phyloP scores from a whole-genome alignment of 495 filamentous ascomycete species.

The Aspergillus leporis region DNA sequence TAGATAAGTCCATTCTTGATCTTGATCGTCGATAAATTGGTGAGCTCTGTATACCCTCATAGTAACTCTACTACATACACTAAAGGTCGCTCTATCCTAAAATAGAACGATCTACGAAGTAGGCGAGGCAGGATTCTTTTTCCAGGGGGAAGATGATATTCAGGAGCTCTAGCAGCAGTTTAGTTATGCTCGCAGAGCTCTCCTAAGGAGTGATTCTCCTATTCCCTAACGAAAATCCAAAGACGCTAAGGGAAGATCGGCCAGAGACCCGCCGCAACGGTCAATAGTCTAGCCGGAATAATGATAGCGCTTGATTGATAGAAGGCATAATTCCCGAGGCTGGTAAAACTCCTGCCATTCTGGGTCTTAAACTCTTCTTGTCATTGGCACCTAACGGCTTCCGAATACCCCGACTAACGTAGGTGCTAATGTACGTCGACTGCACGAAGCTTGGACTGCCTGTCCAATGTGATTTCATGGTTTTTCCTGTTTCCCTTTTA shows the following conservation, averaged over 20 bases:
- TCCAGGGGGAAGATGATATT: no score
- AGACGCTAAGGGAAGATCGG: constrained; percentile 9
- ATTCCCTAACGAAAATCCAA: neutral
- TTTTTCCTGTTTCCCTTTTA: neutral
- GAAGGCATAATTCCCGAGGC: neutral
- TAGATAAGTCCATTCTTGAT: no score
- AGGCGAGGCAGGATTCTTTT: neutral
- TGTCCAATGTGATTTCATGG: neutral
- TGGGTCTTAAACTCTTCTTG: constrained; percentile 1
- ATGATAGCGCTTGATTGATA: constrained; percentile 1
- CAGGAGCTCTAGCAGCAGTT: neutral
- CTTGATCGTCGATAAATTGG: no score
- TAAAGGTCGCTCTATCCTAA: neutral
- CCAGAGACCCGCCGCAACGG: constrained; percentile 13
- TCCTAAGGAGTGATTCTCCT: neutral
- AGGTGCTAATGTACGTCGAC: constrained; percentile 6
- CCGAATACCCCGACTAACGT: constrained; percentile 9
- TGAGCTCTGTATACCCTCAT: no score
- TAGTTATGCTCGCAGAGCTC: neutral
- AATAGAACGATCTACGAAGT: neutral
- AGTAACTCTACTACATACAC: neutral
- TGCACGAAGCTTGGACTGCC: neutral
- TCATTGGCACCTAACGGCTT: constrained; percentile 19
- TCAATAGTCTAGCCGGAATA: constrained; percentile 1
- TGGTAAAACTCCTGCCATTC: neutral